phyloP scores from a whole-genome alignment of 805 yeast genomes.

The Candida namnaoensis region DNA sequence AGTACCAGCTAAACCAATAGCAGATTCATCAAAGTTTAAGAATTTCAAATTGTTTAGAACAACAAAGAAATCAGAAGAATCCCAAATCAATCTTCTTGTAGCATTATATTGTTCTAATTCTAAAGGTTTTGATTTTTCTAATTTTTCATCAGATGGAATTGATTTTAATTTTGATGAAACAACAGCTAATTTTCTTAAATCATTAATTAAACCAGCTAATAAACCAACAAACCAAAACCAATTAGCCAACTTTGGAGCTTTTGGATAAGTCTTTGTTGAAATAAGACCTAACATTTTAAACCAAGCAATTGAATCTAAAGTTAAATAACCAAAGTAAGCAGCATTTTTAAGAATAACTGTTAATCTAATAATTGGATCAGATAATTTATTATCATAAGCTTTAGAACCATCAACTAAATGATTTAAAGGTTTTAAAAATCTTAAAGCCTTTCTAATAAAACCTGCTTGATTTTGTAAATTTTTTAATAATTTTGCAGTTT shows the following conservation, averaged over 20 bases:
- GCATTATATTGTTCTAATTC: conserved; percentile 38
- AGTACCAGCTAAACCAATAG: conserved; percentile 78
- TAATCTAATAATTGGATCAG: conserved; percentile 46
- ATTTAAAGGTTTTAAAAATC: conserved; percentile 74
- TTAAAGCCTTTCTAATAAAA: conserved; percentile 71
- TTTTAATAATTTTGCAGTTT: conserved; percentile 38
- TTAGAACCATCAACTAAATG: conserved; percentile 63
- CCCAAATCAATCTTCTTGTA: conserved; percentile 65
- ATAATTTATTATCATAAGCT: conserved; percentile 60
- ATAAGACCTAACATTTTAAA: conserved; percentile 45
- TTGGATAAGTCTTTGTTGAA: conserved; percentile 35
- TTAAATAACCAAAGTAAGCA: conserved; percentile 53
- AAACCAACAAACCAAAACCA: conserved; percentile 76
- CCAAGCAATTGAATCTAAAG: conserved; percentile 57
- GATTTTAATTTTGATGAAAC: conserved; percentile 19
- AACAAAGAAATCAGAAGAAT: conserved; percentile 63
- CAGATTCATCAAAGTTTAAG: conserved; percentile 64
- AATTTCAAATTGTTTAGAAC: conserved; percentile 61
- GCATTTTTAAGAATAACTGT: conserved; percentile 48
- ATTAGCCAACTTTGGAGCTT: conserved; percentile 48
- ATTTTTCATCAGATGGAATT: conserved; percentile 25
- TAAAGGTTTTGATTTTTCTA: conserved; percentile 28
- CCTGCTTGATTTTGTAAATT: conserved; percentile 56
- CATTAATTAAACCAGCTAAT: conserved; percentile 50
- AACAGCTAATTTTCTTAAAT: conserved; percentile 44